Conservation (phyloP, 2,329 filamentous ascomycete species). For the Hymenoscyphus repandus region DNA sequence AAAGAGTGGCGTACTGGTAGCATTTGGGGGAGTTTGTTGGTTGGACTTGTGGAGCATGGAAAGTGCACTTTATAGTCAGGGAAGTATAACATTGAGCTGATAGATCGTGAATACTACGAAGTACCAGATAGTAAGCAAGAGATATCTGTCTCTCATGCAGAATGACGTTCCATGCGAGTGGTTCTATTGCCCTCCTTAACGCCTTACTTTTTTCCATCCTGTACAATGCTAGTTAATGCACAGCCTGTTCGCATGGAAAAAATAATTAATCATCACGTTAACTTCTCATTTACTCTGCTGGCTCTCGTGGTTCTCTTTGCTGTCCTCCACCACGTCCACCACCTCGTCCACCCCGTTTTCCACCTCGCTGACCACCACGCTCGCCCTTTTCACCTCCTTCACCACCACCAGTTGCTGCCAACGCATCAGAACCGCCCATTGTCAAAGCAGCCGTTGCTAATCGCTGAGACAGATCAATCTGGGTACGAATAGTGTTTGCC, state of each 20-base stretch:
- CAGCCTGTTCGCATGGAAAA: slow-evolving; percentile 24
- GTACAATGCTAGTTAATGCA: slow-evolving; percentile 30
- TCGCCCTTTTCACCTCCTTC: slow-evolving; percentile 44
- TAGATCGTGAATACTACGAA: slow-evolving; percentile 28
- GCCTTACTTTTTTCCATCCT: slow-evolving; percentile 34
- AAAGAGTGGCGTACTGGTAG: slow-evolving; percentile 32
- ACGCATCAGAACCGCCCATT: slow-evolving; percentile 43
- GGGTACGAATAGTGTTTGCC: slow-evolving; percentile 96
- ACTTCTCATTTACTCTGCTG: slow-evolving; percentile 38
- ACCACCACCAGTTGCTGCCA: slow-evolving; percentile 32
- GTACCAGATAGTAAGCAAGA: slow-evolving; percentile 4
- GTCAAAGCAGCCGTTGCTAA: slow-evolving; percentile 74
- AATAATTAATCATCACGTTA: slow-evolving; percentile 23
- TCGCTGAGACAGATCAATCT: slow-evolving; percentile 96
- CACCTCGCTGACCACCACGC: slow-evolving; percentile 39
- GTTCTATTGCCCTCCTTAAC: slow-evolving; percentile 41
- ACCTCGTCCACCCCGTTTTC: slow-evolving; percentile 45
- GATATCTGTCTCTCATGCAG: slow-evolving; percentile 1
- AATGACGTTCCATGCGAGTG: slow-evolving; percentile 27
- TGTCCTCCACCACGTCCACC: slow-evolving; percentile 45
- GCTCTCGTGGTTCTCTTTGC: slow-evolving; percentile 43
- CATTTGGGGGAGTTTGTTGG: slow-evolving; percentile 32
- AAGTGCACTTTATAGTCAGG: slow-evolving; percentile 25
- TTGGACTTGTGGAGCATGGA: slow-evolving; percentile 25
- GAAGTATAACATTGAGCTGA: slow-evolving; percentile 27